These are phyloP conservation scores for Thielaviopsis populi DNA, from an alignment of 2,329 filamentous ascomycete species.

Conservation along the genomic window DNA sequence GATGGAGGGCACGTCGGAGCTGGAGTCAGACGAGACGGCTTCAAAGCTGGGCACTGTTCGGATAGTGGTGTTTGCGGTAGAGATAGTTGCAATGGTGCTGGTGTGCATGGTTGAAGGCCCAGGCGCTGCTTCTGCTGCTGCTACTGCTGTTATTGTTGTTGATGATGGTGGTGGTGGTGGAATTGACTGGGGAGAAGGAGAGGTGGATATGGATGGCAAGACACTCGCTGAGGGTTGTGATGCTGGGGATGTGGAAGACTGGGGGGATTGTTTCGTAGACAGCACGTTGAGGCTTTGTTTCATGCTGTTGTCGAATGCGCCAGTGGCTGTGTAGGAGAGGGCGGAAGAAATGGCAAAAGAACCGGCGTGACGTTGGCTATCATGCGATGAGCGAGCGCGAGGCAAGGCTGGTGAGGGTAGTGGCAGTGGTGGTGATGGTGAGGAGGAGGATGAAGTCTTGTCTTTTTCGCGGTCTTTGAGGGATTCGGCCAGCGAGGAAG, in stretches of 20 bases:
- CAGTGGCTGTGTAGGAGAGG: slow-evolving; percentile 25
- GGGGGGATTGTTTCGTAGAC: slow-evolving; percentile 21
- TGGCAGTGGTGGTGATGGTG: neutral
- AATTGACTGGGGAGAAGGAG: neutral
- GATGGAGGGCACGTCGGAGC: slow-evolving; percentile 24
- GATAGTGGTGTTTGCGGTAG: slow-evolving; percentile 30
- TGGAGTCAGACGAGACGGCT: slow-evolving; percentile 31
- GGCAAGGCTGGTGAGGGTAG: neutral
- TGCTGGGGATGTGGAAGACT: slow-evolving; percentile 17
- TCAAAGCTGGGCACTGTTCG: slow-evolving; percentile 43
- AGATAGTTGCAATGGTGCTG: slow-evolving; percentile 20
- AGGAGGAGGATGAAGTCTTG: neutral
- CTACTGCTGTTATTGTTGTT: neutral
- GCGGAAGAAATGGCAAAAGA: slow-evolving; percentile 21
- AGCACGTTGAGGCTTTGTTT: slow-evolving; percentile 22
- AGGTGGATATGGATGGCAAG: slow-evolving; percentile 19
- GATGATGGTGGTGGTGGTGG: no score
- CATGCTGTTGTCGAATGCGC: slow-evolving; percentile 28
- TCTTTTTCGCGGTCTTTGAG: slow-evolving; percentile 8
- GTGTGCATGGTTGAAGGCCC: slow-evolving; percentile 18
- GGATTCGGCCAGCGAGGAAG: slow-evolving; percentile 5
- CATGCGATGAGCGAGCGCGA: neutral
- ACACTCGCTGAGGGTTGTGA: slow-evolving; percentile 20
- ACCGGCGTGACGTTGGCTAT: slow-evolving; percentile 20
- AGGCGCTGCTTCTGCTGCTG: slow-evolving; percentile 21